These are phyloP conservation scores for Microcyclospora tardicrescens DNA, from an alignment of 2,329 filamentous ascomycete species.

Conservation along the genomic window DNA sequence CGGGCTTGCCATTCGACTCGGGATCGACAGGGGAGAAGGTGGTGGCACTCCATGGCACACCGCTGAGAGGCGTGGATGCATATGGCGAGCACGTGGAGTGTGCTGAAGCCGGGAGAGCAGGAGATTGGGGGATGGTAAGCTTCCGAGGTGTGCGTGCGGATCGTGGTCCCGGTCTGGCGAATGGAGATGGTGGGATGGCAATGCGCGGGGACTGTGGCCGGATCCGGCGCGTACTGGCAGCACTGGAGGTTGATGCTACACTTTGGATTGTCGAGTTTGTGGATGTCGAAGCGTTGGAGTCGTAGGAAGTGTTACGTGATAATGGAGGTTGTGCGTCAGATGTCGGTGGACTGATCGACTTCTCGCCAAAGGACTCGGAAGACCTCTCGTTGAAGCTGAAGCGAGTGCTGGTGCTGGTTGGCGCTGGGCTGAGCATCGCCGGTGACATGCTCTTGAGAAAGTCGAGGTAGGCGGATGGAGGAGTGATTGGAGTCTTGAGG, in stretches of 20 bases:
- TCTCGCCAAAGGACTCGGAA: slow-evolving; percentile 18
- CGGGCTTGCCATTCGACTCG: slow-evolving; percentile 16
- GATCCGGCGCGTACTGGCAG: slow-evolving; percentile 2
- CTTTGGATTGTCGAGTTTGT: slow-evolving; percentile 3
- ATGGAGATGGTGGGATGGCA: slow-evolving; percentile 30
- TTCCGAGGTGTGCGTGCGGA: slow-evolving; percentile 49
- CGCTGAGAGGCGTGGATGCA: slow-evolving; percentile 32
- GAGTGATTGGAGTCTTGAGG: slow-evolving; percentile 74
- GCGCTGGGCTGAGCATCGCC: slow-evolving; percentile 54
- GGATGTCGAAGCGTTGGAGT: slow-evolving; percentile 13
- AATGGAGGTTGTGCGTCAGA: slow-evolving; percentile 19
- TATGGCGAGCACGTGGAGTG: slow-evolving; percentile 54
- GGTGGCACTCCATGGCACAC: slow-evolving; percentile 23
- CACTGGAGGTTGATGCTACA: slow-evolving; percentile 8
- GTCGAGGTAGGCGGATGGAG: slow-evolving; percentile 79
- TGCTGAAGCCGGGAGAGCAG: slow-evolving; percentile 48
- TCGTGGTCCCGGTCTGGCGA: slow-evolving; percentile 41
- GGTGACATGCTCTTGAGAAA: slow-evolving; percentile 74
- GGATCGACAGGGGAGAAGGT: slow-evolving; percentile 47
- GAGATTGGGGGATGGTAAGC: slow-evolving; percentile 66
- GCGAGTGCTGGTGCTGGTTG: slow-evolving; percentile 41
- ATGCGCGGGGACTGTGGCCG: slow-evolving; percentile 27
- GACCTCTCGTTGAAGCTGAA: slow-evolving; percentile 35
- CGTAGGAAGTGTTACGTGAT: slow-evolving; percentile 24
- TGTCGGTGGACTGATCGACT: slow-evolving; percentile 15